These are phyloP conservation scores for Theileria annulata DNA, from an alignment of 169 alveolate species.

Conservation along the genomic window DNA sequence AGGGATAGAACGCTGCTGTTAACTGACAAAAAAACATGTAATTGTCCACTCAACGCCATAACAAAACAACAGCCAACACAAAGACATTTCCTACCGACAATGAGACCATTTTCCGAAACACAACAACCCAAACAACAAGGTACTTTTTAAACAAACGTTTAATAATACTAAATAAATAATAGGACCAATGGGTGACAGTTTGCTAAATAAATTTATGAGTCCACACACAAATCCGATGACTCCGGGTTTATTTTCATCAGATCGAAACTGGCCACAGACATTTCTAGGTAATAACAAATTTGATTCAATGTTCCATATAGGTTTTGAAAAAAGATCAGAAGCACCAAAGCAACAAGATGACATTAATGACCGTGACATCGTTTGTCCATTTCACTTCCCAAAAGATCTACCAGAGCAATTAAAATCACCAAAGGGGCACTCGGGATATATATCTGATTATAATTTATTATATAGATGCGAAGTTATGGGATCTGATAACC, in stretches of 20 bases:
- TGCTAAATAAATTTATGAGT: neutral
- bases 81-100: neutral
- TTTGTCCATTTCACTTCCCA: constrained; percentile 52
- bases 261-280: neutral
- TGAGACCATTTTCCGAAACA: neutral
- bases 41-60: constrained; percentile 46
- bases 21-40: constrained; percentile 31
- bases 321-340: neutral
- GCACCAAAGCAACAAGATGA: neutral
- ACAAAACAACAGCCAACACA: neutral
- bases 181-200: neutral
- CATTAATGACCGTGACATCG: constrained; percentile 18
- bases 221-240: neutral
- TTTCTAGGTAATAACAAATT: neutral
- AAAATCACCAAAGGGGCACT: neutral
- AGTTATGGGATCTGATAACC: neutral
- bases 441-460: constrained; percentile 8
- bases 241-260: neutral
- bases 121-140: neutral
- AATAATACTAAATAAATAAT: neutral
- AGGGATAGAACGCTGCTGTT: constrained; percentile 35
- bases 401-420: constrained; percentile 36
- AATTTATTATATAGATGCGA: constrained; percentile 27
- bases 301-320: neutral
- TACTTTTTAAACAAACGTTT: too few species aligned